A percentile compares a stretch with the other conserved stretches of the same genome.
These are phyloP conservation scores for Dothiorella sarmentorum DNA, from an alignment of 2,329 filamentous ascomycete species.

Conservation along the genomic window DNA sequence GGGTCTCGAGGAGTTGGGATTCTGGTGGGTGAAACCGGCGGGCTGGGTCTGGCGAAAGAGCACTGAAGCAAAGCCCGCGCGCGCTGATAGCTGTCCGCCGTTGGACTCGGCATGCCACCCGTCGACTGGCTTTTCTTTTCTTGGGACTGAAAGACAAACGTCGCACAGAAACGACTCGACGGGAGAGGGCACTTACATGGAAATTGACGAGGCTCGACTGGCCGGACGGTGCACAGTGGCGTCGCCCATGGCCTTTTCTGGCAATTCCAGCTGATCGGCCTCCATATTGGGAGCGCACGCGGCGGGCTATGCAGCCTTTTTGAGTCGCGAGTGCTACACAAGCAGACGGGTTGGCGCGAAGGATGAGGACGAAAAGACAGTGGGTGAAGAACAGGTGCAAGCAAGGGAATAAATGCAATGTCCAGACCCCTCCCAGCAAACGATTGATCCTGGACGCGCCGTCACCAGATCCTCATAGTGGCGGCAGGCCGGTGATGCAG, in stretches of 20 bases:
- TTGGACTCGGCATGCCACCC: no score
- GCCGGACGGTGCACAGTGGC: slow-evolving; percentile 1
- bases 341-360: neutral
- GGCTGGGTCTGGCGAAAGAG: neutral
- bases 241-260: slow-evolving; percentile 3
- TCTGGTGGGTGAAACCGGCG: neutral
- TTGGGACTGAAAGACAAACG: neutral
- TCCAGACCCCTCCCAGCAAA: neutral
- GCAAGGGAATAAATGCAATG: slow-evolving; percentile 5
- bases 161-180: slow-evolving; percentile 1
- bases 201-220: slow-evolving; percentile 9
- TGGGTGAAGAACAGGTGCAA: neutral
- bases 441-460: slow-evolving; percentile 8
- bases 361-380: slow-evolving; percentile 5
- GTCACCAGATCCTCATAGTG: slow-evolving; percentile 11
- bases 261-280: neutral
- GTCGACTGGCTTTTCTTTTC: neutral
- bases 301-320: neutral
- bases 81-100: no score
- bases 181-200: slow-evolving; percentile 12
- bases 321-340: neutral
- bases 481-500: neutral
- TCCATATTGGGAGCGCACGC: neutral
- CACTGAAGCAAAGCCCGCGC: neutral
- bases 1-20: slow-evolving; percentile 3